A percentile compares a stretch with the other conserved stretches of the same genome.
phyloP scores from a whole-genome alignment of 352 stramenopile genomes.

The Pythium utonaiense region DNA sequence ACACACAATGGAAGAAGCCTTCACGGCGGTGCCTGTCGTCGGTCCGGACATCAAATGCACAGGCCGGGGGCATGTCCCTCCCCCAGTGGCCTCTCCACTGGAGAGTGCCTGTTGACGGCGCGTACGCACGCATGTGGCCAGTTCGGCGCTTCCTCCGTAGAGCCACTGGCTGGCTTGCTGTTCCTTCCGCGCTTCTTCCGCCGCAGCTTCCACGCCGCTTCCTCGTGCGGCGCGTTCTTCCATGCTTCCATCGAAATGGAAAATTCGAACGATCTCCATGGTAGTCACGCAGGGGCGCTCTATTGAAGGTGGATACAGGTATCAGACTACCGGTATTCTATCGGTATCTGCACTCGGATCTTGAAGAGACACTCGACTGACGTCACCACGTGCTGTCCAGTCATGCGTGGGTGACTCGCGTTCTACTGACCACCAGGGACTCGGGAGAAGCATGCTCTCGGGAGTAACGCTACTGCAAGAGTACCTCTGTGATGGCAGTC shows the following conservation, averaged over 20 bases:
- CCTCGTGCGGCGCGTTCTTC: neutral
- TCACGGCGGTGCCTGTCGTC: neutral
- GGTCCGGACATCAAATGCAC: neutral
- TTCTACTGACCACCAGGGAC: neutral
- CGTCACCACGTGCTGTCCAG: neutral
- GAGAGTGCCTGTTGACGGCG: neutral
- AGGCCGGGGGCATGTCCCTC: too few relatives aligned
- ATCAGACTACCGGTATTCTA: slow-evolving; percentile 11
- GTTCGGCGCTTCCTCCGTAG: neutral
- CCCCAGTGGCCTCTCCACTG: too few relatives aligned
- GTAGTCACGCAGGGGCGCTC: neutral
- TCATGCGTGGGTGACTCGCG: neutral
- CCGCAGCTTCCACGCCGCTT: neutral
- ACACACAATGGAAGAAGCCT: slow-evolving; percentile 3
- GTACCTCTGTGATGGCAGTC: neutral
- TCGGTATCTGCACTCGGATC: neutral
- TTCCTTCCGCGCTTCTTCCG: slow-evolving; percentile 14
- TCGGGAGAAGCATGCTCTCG: neutral
- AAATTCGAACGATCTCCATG: slow-evolving; percentile 1
- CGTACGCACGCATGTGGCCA: neutral
- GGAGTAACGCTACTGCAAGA: neutral
- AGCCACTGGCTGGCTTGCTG: neutral
- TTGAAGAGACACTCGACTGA: slow-evolving; percentile 5
- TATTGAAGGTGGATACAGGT: neutral
- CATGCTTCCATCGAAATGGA: slow-evolving; percentile 6